phyloP scores from a whole-genome alignment of 2,329 filamentous ascomycete genomes.

The Cladobotryum mycophilum region DNA sequence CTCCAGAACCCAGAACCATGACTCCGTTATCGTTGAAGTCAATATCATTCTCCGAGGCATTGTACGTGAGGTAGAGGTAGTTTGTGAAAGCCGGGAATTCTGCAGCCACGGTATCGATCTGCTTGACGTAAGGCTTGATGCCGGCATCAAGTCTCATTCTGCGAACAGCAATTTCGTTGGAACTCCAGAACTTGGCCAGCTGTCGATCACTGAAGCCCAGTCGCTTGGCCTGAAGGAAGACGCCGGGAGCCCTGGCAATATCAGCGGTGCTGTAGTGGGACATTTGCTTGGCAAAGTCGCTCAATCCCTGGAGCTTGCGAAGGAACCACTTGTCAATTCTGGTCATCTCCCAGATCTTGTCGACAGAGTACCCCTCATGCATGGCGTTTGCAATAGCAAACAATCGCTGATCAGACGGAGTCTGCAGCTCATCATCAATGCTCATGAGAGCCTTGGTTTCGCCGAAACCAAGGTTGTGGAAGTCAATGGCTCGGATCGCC shows the following conservation, averaged over 20 bases:
- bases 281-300: constrained; percentile 80
- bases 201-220: constrained; percentile 93
- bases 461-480: constrained; percentile 91
- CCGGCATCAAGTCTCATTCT: constrained; percentile 77
- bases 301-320: constrained; percentile 82
- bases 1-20: constrained; percentile 93
- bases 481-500: constrained; percentile 91
- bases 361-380: constrained; percentile 85
- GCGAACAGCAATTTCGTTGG: constrained; percentile 86
- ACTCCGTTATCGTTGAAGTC: constrained; percentile 82
- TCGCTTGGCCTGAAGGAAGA: constrained; percentile 81
- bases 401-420: constrained; percentile 91
- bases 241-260: constrained; percentile 53
- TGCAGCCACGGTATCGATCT: constrained; percentile 96
- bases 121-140: constrained; percentile 87
- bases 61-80: constrained; percentile 95
- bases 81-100: constrained; percentile 95
- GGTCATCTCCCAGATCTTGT: constrained; percentile 97
- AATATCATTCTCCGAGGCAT: constrained; percentile 79
- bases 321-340: constrained; percentile 99
- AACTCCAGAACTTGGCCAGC: constrained; percentile 88
- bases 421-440: constrained; percentile 92
- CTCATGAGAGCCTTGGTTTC: constrained; percentile 90
- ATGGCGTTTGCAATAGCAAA: constrained; percentile 98
- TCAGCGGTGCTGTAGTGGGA: constrained; percentile 58